phyloP scores from a whole-genome alignment of 129 eudicot species.

The Flaveria brownii region DNA sequence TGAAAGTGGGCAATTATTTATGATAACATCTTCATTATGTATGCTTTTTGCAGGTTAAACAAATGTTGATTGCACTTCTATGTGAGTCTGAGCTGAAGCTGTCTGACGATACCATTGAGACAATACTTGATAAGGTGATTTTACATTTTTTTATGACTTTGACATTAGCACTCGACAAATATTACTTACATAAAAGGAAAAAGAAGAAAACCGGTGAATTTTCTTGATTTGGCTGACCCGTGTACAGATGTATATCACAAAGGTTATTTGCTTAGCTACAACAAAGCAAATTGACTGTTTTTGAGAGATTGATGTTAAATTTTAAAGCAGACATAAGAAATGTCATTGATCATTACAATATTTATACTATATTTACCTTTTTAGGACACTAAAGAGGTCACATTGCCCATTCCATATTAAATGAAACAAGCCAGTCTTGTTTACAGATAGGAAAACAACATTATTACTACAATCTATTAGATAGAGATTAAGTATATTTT shows the following conservation, averaged over 20 bases:
- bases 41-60: constrained; percentile 71
- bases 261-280: background rate
- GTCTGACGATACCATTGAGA: constrained; percentile 88
- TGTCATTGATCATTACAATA: background rate
- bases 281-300: background rate
- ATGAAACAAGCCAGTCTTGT: background rate
- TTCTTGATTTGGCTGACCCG: background rate
- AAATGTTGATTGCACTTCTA: constrained; percentile 93
- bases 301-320: background rate
- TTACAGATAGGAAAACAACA: background rate
- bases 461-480: background rate
- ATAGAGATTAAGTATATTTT: no score
- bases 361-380: background rate
- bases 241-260: background rate
- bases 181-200: background rate
- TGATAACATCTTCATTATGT: constrained; percentile 21
- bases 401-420: background rate
- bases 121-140: constrained; percentile 80
- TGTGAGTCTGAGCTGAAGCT: constrained; percentile 90
- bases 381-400: background rate
- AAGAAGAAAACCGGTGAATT: background rate
- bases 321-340: background rate
- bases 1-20: background rate
- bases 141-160: background rate
- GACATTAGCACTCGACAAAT: background rate